Evolutionary conservation across 805 yeast species (phyloP).

Genomic region (Cyberlindnera xishuangbannaensis): DNA sequence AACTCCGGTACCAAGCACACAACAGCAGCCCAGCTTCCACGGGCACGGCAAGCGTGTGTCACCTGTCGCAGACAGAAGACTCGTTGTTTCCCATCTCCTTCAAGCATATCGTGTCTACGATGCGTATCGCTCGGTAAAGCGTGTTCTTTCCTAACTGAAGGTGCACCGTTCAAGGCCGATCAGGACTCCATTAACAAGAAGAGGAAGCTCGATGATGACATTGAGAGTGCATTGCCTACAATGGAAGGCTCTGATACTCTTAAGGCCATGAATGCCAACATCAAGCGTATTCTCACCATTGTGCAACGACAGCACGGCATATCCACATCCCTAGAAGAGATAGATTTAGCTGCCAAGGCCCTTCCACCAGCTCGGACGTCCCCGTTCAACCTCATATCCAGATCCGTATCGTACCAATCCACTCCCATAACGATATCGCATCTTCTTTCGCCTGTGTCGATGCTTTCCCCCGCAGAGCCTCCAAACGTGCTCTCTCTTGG

Average conservation of each 20-base stretch:
- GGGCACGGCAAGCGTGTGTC: slow-evolving; percentile 51
- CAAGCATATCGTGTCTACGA: slow-evolving; percentile 45
- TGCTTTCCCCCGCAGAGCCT: slow-evolving; percentile 18
- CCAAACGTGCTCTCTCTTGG: slow-evolving; percentile 47
- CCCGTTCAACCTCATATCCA: slow-evolving; percentile 22
- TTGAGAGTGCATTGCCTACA: slow-evolving; percentile 9
- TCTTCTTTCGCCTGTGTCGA: slow-evolving; percentile 9
- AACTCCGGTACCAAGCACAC: too few relatives aligned
- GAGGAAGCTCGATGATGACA: slow-evolving; percentile 11
- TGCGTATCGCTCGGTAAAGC: slow-evolving; percentile 46
- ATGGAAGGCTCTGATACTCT: slow-evolving; percentile 9
- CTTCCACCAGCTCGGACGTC: slow-evolving; percentile 27
- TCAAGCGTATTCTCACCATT: slow-evolving; percentile 13
- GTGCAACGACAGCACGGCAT: slow-evolving; percentile 11
- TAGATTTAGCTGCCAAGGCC: slow-evolving; percentile 8
- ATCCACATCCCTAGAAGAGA: slow-evolving; percentile 5
- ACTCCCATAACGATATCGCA: slow-evolving; percentile 16
- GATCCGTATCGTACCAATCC: slow-evolving; percentile 13
- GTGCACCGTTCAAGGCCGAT: slow-evolving; percentile 12
- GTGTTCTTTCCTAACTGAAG: slow-evolving; percentile 31
- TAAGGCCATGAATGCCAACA: slow-evolving; percentile 9
- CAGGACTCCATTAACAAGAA: slow-evolving; percentile 9
- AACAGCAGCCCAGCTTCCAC: slow-evolving; percentile 11
- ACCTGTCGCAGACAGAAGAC: slow-evolving; percentile 54
- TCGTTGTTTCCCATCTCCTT: slow-evolving; percentile 49